phyloP scores from a whole-genome alignment of 805 yeast genomes.

The Yarrowia sp. region DNA sequence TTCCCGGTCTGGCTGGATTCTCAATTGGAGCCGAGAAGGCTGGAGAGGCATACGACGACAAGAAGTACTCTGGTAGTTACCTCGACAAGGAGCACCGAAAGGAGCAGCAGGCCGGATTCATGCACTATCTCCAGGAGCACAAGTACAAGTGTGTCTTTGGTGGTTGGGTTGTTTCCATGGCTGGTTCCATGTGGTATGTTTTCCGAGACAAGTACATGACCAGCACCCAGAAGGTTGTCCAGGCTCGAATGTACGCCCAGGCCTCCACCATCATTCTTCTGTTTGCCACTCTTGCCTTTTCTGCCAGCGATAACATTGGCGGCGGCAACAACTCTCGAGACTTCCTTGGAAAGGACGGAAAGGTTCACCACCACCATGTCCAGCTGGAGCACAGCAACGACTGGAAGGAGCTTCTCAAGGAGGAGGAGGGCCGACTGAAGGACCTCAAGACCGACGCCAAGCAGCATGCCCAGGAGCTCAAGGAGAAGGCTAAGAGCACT shows the following conservation, averaged over 20 bases:
- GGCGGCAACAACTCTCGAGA: constrained; percentile 3
- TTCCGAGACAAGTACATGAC: constrained; percentile 74
- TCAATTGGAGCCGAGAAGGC: constrained; percentile 70
- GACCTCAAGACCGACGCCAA: neutral
- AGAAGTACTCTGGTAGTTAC: constrained; percentile 52
- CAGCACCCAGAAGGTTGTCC: constrained; percentile 74
- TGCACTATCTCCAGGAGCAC: constrained; percentile 26
- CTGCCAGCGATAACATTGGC: neutral
- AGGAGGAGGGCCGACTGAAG: constrained; percentile 41
- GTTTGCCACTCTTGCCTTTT: constrained; percentile 18
- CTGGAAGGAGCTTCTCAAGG: constrained; percentile 49
- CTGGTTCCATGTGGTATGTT: constrained; percentile 73
- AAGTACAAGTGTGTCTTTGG: constrained; percentile 52
- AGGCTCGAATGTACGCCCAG: constrained; percentile 91
- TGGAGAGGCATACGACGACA: constrained; percentile 61
- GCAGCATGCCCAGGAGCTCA: neutral
- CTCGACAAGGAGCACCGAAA: constrained; percentile 42
- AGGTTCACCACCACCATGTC: constrained; percentile 20
- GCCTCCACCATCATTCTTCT: constrained; percentile 65
- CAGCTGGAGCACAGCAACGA: constrained; percentile 32
- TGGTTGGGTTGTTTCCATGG: constrained; percentile 78
- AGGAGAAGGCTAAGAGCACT: constrained; percentile 1
- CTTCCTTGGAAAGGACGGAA: constrained; percentile 16
- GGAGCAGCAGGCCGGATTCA: constrained; percentile 10
- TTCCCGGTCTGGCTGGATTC: constrained; percentile 61